Base-by-base conservation (phyloP, 305 asterid species). In the Nicotiana rustica region DNA sequence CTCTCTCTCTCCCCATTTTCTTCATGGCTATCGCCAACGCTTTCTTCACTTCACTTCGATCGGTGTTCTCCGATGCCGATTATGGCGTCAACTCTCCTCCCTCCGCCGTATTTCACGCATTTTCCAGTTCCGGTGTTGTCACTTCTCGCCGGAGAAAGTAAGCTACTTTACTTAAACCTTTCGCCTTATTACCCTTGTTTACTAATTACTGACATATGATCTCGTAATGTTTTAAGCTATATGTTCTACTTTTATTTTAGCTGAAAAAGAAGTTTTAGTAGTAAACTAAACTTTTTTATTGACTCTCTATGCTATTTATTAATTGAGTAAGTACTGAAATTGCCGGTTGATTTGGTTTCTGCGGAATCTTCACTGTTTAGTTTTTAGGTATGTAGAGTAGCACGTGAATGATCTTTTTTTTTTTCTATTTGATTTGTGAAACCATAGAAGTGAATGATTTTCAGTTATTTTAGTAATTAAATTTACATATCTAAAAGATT, bases 21-120 rank as follows among this genome's bases (percentile, higher is more conserved):
- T 44, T 12, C 25, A 89, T 89, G 96, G 97, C 95, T 52, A 86
- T 86, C 70, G 84, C 95, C 9, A 89, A 80, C 55, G 88, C 91
- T 82, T 82, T 89, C 86, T 60, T 87, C 89, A 70, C 59, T 73
- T 84, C 91, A 14, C 83, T 89, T 31, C 86, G 90, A 41, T 84
- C 90, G 3, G 87, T 56, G 13, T 60, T 80, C 69, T 57, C 41
- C 71, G 82, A 7, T 65, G 83, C 67, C 18, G 80, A 76, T 76
- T 57, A 47, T 65, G 82, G 6, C 69, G 77, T 49, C 0, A 41
- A 41, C 44, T 84, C 82, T 86, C 2, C 82, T 70, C 78, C 79
- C 85, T 89, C 71, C 61, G 76, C 79, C 69, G 83, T 83, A 17
- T 73, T 77, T 82, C 75, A 29, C 38, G n/a, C 86, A 52, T 81